Conservation (phyloP, 306 rosid species). For the Pterocarpus macrocarpus region DNA sequence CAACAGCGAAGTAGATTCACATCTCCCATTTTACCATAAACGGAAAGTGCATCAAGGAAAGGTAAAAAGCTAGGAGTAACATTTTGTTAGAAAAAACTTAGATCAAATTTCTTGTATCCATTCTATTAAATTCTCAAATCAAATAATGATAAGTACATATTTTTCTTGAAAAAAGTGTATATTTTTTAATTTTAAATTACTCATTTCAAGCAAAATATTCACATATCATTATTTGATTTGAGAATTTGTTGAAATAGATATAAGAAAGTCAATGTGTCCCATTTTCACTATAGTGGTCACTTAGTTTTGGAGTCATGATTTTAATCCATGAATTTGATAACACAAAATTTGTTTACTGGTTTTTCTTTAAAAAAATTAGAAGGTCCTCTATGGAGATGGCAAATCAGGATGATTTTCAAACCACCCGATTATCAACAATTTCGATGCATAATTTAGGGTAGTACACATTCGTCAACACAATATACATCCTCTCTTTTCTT, state of each 20-base stretch:
- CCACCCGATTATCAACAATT: not conserved
- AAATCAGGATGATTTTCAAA: constrained; percentile 5
- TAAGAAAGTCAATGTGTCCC: not conserved
- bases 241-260: too few relatives aligned
- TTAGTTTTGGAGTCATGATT: not conserved
- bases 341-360: not conserved
- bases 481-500: not conserved
- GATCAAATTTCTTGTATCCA: too few relatives aligned
- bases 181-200: too few relatives aligned
- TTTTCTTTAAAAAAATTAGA: not conserved
- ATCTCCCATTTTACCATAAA: too few relatives aligned
- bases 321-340: constrained; percentile 31
- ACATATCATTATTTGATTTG: too few relatives aligned
- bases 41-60: not conserved
- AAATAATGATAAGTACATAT: too few relatives aligned
- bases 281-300: constrained; percentile 27
- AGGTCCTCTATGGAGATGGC: not conserved
- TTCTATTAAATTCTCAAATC: too few relatives aligned
- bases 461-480: not conserved
- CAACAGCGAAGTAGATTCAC: too few relatives aligned
- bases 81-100: too few relatives aligned
- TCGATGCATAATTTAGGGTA: constrained; percentile 10
- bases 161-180: too few relatives aligned
- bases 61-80: not conserved
- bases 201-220: too few relatives aligned